Percentiles rank a stretch among this genome's conserved stretches.
phyloP scores from a whole-genome alignment of 768 basidiomycete genomes.

The Rhizopogon roseolus region DNA sequence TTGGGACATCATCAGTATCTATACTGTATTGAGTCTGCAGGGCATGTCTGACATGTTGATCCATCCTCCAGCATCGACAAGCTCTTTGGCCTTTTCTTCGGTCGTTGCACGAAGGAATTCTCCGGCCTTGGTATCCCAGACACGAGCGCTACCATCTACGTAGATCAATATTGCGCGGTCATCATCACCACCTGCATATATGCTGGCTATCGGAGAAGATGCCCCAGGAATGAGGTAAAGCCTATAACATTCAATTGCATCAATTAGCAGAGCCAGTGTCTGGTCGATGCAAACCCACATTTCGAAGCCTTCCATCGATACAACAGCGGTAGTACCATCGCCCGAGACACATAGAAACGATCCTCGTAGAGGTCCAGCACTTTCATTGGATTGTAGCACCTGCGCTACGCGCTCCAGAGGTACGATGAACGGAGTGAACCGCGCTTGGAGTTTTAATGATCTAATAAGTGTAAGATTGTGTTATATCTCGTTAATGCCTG shows the following conservation, averaged over 20 bases:
- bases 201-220: conserved; percentile 52
- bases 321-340: conserved; percentile 82
- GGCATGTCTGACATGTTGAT: conserved; percentile 47
- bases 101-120: conserved; percentile 87
- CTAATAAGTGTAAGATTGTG: conserved; percentile 29
- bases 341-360: conserved; percentile 67
- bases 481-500: background rate
- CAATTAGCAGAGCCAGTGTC: background rate
- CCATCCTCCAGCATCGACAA: conserved; percentile 74
- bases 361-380: conserved; percentile 54
- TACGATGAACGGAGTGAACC: conserved; percentile 70
- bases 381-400: conserved; percentile 40
- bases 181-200: conserved; percentile 50
- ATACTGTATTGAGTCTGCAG: background rate
- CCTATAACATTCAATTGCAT: conserved; percentile 33
- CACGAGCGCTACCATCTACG: conserved; percentile 65
- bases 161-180: conserved; percentile 76
- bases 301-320: conserved; percentile 69
- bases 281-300: conserved; percentile 50
- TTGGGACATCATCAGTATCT: conserved; percentile 2
- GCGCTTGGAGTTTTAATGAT: conserved; percentile 57
- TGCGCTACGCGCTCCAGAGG: conserved; percentile 58
- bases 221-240: conserved; percentile 81
- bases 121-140: conserved; percentile 81
- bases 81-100: conserved; percentile 69